Percentiles rank a stretch among this genome's conserved stretches.
These are phyloP conservation scores for Kodamaea plutei DNA, from an alignment of 1,139 yeast genomes.

Conservation along the genomic window DNA sequence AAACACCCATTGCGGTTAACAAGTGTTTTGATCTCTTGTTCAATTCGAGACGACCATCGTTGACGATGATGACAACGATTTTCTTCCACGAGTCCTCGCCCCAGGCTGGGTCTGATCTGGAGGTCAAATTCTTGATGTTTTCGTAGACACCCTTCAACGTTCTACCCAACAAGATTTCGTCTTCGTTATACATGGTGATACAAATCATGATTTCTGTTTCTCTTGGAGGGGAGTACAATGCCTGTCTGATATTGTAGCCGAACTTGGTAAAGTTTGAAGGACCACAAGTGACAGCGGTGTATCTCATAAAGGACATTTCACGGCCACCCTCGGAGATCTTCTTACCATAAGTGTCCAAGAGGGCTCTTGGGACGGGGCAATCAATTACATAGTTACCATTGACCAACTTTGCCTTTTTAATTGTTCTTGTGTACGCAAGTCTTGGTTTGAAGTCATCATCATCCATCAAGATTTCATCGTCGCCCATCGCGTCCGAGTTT, in stretches of 20 bases:
- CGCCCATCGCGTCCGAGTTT: constrained; percentile 8
- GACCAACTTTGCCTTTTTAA: constrained; percentile 52
- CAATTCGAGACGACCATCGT: constrained; percentile 71
- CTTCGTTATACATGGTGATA: constrained; percentile 79
- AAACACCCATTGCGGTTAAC: constrained; percentile 69
- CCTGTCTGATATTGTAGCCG: constrained; percentile 64
- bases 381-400: constrained; percentile 74
- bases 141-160: constrained; percentile 76
- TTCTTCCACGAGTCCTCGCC: constrained; percentile 81
- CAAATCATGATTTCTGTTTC: constrained; percentile 71
- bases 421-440: constrained; percentile 43
- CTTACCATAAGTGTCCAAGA: constrained; percentile 52
- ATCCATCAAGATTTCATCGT: constrained; percentile 15
- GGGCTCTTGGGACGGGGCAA: constrained; percentile 67
- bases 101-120: constrained; percentile 63
- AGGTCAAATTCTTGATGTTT: constrained; percentile 60
- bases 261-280: constrained; percentile 58
- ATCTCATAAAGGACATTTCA: constrained; percentile 74
- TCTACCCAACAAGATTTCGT: constrained; percentile 65
- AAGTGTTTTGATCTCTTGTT: constrained; percentile 62
- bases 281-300: constrained; percentile 79
- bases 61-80: constrained; percentile 68
- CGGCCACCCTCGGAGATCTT: constrained; percentile 45
- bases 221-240: constrained; percentile 61
- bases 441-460: constrained; percentile 42